Base-by-base conservation (phyloP, 169 alveolate genomes). In the Babesia ovis region DNA sequence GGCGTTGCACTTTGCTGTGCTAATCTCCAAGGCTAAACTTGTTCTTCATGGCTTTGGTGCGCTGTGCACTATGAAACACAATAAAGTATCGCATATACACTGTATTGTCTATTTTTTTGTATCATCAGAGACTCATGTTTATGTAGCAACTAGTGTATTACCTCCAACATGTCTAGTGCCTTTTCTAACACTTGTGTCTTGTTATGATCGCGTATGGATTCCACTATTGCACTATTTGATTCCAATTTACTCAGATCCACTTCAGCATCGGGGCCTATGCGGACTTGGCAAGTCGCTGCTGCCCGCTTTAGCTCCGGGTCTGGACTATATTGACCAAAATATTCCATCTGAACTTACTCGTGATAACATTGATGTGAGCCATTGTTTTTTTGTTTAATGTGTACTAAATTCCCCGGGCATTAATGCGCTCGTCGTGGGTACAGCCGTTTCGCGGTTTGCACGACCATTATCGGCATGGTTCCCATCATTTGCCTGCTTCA, bases 1-100 rank as follows among this genome's bases (percentile, higher is more conserved):
- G 89, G 89, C 4, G 61, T 81, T 34, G 89, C 70, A 18, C 60
- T 81, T 1, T 81, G 89, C 60, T 81, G 89, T 48, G 69, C 75
- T 41, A 81, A 81, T 66, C 71, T 81, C 22, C 82, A 59, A 74
- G 29, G 29, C 43, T 79, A 46, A 59, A 50, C 62, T 77, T 50
- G 46, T 68, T 68, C 61, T 50, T 64, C 62, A 64, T 8, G 4
- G 74, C 48, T 50, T 48, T 64, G 37, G 42, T 29, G 31, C 53
- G 45, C 74, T 64, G n/a, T 29, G n/a, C n/a, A n/a, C n/a, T n/a
- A n/a, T n/a, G n/a, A 39, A 8, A 39, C 46, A 14, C n/a, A 39
- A 39, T 8, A 14, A 39, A 8, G 46, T 14, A 8, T 8, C 46
- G n/a, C 14, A 18, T 43, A 3, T 1, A 43, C 5, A 22, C 51